Base-by-base conservation (phyloP, 2,329 filamentous ascomycete genomes). In the Cordyceps cateniannulata region DNA sequence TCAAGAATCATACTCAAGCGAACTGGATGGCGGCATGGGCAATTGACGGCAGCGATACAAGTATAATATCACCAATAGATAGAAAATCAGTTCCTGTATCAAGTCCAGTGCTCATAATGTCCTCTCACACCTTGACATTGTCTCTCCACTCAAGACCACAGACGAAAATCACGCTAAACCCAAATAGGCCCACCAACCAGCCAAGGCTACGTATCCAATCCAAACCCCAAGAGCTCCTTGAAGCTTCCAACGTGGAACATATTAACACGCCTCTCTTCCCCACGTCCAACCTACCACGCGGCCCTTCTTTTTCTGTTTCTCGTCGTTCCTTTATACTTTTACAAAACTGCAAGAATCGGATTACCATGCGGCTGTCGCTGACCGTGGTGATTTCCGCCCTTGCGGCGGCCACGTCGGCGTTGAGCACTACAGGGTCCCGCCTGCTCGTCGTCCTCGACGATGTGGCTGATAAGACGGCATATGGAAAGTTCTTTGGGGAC, bases 391-490 rank as follows among this genome's bases (percentile, higher is more conserved):
- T 91, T 63, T 77, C 92, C 69, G 79, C 85, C 65, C 80, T 90
- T 64, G 77, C 85, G 65, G 82, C 87, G 70, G 78, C 85, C 62
- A 89, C 85, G 66, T 84, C 88, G 73, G 92, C 92, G 61, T 77
- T 89, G 69, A 96, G 93, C 79, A 88, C 87, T 65, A 82, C 85
- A 53, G 95, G 93, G 63, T 85, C 84, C 74, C 85, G 91, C 71
- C 76, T 98, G 75, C 81, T 99, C 70, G 92, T 96, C 63, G 83
- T 99, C 62, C 76, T 96, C 58, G 93, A 98, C 69, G 89, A 96
- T 68, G 81, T 85, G 64, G 82, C 84, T 47, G 91, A 96, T 71
- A 91, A 93, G 81, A 84, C 83, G 67, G 83, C 84, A 66, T 99
- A 96, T 76, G 90, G 89, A 62, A 88, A 87, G 69, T 93, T 98